Evolutionary conservation across 306 rosid genomes (phyloP), one percentile per base, ranked within the genome.

Genomic region (Rosa lucieae): DNA sequence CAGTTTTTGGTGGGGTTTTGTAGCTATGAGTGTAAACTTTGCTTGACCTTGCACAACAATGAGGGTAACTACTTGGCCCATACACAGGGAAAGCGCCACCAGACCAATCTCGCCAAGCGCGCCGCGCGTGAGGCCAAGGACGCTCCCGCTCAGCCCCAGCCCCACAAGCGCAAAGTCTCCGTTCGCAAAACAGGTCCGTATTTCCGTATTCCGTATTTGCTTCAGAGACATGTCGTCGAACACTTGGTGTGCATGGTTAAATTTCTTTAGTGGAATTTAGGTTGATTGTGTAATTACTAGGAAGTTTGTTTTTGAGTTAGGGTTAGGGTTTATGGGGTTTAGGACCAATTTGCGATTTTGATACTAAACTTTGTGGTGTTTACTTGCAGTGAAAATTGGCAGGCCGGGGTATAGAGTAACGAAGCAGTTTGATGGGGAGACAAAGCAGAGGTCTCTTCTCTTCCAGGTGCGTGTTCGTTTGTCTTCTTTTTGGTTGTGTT

Each of bases 51-150:
- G 14, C 99, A 93, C 87, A 95, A 93, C 84, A 95, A 95, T 81
- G 99, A 95, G 83, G 98, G 98, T 14, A 95, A 95, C 83, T 95
- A 95, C 92, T 84, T 95, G 87, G 99, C 98, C 13, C 99, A 91
- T 79, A 95, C 97, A 5, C 99, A 95, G 81, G 99, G 99, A 2
- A 95, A 95, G 80, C 91, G 98, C 29, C 99, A 95, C 74, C 98
- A 95, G 77, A 95, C 97, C 44, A 95, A 95, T 83, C 84, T 95
- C 81, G 99, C 98, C 0, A 95, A 95, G 76, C 84, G 99, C 70
- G 98, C 97, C 0, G 97, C 99, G 37, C 98, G 98, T 14, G 99
- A 95, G 75, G 98, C 99, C 20, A 91, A 95, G 85, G 99, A 95
- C 2, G 93, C 99, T 29, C 97, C 99, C 4, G 89, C 98, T 35